phyloP scores from a whole-genome alignment of 2,329 filamentous ascomycete genomes.

The Microsporum canis region DNA sequence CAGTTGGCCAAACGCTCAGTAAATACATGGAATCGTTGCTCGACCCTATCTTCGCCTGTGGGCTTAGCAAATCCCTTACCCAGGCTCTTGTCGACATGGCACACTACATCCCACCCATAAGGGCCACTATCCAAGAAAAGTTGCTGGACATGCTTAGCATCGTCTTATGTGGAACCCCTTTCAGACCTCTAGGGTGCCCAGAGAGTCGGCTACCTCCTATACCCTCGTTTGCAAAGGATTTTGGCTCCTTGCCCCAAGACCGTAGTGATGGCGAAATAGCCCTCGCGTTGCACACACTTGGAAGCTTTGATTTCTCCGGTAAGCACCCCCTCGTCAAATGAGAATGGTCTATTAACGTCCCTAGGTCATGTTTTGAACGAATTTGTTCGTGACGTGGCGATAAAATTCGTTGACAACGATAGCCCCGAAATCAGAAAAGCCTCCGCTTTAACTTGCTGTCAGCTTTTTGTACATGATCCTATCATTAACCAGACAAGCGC shows the following conservation, averaged over 20 bases:
- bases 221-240: slow-evolving; percentile 75
- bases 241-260: slow-evolving; percentile 72
- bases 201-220: slow-evolving; percentile 72
- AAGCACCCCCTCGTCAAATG: slow-evolving; percentile 11
- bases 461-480: slow-evolving; percentile 90
- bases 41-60: slow-evolving; percentile 93
- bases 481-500: slow-evolving; percentile 97
- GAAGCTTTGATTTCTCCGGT: slow-evolving; percentile 89
- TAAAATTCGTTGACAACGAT: slow-evolving; percentile 95
- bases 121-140: slow-evolving; percentile 84
- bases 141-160: slow-evolving; percentile 89
- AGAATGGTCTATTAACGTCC: slow-evolving; percentile 12
- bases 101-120: slow-evolving; percentile 93
- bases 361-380: slow-evolving; percentile 82
- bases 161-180: slow-evolving; percentile 83
- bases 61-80: slow-evolving; percentile 82
- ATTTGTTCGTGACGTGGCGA: slow-evolving; percentile 94
- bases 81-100: slow-evolving; percentile 97
- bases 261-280: slow-evolving; percentile 76
- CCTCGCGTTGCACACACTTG: slow-evolving; percentile 82
- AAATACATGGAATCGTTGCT: slow-evolving; percentile 96
- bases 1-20: slow-evolving; percentile 89
- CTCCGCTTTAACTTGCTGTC: slow-evolving; percentile 90
- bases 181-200: slow-evolving; percentile 83
- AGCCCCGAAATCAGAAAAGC: slow-evolving; percentile 88